Percentiles rank a stretch among this genome's conserved stretches.
These are phyloP conservation scores for Homolaphlyctis polyrhiza DNA, from an alignment of 371 early-diverging fungal genomes.

Conservation along the genomic window DNA sequence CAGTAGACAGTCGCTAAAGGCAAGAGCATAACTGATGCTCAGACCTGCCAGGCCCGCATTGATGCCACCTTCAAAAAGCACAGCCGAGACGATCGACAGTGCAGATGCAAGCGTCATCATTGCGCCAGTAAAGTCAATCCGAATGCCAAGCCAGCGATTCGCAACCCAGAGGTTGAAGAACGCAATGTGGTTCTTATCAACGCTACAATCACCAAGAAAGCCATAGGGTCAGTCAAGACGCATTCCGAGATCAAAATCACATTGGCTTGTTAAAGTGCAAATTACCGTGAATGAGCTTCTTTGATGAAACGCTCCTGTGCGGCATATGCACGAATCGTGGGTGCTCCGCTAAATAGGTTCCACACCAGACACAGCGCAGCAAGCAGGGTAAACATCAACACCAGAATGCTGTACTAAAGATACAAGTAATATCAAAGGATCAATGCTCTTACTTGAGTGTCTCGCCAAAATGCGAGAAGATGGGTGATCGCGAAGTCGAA, in stretches of 20 bases:
- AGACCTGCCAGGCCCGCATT: conserved; percentile 76
- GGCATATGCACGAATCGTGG: conserved; percentile 39
- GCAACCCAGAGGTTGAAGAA: conserved; percentile 78
- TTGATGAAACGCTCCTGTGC: conserved; percentile 25
- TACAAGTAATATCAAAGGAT: conserved; percentile 19
- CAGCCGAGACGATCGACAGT: conserved; percentile 33
- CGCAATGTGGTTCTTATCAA: conserved; percentile 67
- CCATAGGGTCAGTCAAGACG: not conserved
- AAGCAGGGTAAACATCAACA: not conserved
- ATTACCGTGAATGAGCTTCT: conserved; percentile 22
- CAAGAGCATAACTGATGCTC: conserved; percentile 69
- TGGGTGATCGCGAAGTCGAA: conserved; percentile 68
- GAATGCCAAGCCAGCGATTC: conserved; percentile 85
- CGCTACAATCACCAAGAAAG: too few species aligned
- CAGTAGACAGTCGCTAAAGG: conserved; percentile 68
- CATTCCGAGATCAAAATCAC: not conserved
- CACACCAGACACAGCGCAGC: too few species aligned
- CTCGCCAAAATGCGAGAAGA: conserved; percentile 77
- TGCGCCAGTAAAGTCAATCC: conserved; percentile 69
- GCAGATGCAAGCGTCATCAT: conserved; percentile 68
- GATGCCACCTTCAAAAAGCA: conserved; percentile 32
- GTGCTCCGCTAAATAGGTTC: too few species aligned
- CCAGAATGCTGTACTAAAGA: not conserved
- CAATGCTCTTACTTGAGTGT: too few species aligned
- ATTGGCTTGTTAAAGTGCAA: not conserved